Evolutionary conservation across 352 stramenopile genomes (phyloP), one percentile per base, ranked within the genome.

Genomic region (Globisporangium nodosum): DNA sequence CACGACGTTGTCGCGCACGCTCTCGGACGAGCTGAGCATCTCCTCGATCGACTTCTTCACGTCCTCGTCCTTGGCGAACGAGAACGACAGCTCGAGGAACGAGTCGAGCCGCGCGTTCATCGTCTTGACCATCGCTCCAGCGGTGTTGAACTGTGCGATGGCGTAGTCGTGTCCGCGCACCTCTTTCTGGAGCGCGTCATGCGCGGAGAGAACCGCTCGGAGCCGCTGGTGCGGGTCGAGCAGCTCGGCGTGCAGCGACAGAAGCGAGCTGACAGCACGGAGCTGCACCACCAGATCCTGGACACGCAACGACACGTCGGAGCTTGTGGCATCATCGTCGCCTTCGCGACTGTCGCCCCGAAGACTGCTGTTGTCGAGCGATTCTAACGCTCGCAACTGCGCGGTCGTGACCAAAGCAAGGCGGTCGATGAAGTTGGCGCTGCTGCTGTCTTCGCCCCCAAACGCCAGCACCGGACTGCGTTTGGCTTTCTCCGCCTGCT

Each of bases 31-130:
- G 35, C 64, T 71, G 31, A 88, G 60, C 16, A 88, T 68, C 12
- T 87, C 81, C 52, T 89, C 63, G 16, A 91, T 84, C 37, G 73
- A 81, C 8, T 82, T 85, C 49, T 91, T 86, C 31, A 91, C 74
- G 48, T 89, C 81, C 1, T 79, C 79, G 46, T 91, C 81, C 54
- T 87, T 88, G 6, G 81, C 77, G 35, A 88, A 89, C 5, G 70
- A 66, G 24, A 86, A 78, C 7, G 71, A 86, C 21, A 87, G 52
- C 21, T 89, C 81, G 50, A 88, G 62, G 63, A 91, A 87, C 20
- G 68, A 69, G 52, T 91, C 76, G 1, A 91, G 56, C 2, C 76
- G 70, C 12, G 64, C 64, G 50, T 74, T 80, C 73, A 89, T 85
- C 43, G 85, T 61, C 58, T 89, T 89, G 12, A 88, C 78, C 16